These are phyloP conservation scores for Colletotrichum sp. DNA, from an alignment of 2,329 filamentous ascomycete species.

Conservation along the genomic window DNA sequence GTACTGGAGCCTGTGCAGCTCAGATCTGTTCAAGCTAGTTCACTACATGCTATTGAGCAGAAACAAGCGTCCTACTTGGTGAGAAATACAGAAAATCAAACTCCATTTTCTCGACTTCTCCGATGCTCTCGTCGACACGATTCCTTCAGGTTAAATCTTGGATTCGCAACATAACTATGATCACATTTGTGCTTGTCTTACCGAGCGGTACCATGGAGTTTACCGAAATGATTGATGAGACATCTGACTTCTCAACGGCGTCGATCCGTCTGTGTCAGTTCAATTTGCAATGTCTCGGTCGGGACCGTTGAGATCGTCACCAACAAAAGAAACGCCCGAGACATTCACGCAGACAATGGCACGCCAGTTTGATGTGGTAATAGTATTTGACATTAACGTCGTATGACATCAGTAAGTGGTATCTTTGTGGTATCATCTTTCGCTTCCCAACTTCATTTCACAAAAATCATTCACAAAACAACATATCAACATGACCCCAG, in stretches of 20 bases:
- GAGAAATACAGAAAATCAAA: no score
- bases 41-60: no score
- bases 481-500: neutral
- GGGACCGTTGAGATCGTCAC: neutral
- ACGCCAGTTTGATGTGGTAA: neutral
- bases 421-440: constrained; percentile 1
- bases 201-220: neutral
- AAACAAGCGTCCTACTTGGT: no score
- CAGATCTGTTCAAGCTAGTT: no score
- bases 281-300: neutral
- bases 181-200: neutral
- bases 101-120: no score
- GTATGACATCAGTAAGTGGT: constrained; percentile 9
- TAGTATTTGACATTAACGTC: constrained; percentile 15
- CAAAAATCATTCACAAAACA: neutral
- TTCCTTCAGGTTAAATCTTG: neutral
- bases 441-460: neutral
- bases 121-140: no score
- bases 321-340: neutral
- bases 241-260: neutral
- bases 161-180: neutral
- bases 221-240: neutral
- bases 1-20: no score
- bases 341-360: neutral
- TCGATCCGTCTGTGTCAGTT: neutral